phyloP scores from a whole-genome alignment of 345 rosid genomes.

The Rhizophora mangle region DNA sequence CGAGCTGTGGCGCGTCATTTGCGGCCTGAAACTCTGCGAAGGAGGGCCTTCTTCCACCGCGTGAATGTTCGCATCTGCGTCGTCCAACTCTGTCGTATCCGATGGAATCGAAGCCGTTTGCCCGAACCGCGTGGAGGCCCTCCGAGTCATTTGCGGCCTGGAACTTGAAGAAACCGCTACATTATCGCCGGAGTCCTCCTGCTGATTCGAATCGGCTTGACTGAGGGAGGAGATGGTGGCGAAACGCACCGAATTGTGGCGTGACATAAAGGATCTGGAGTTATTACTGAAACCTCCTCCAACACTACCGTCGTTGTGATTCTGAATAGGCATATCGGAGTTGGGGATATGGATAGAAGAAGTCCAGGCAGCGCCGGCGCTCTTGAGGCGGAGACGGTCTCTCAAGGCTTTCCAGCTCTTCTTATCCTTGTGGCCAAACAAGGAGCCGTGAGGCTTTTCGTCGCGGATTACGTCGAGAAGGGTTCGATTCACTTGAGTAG shows the following conservation, averaged over 20 bases:
- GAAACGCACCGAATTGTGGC: constrained; percentile 30
- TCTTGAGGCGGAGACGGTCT: constrained; percentile 61
- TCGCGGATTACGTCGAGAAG: constrained; percentile 59
- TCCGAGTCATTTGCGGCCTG: constrained; percentile 47
- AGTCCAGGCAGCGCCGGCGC: constrained; percentile 68
- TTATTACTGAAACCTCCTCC: background rate
- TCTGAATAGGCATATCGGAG: constrained; percentile 48
- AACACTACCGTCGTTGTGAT: background rate
- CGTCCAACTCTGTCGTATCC: constrained; percentile 24
- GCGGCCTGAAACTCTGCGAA: constrained; percentile 42
- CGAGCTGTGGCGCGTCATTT: constrained; percentile 50
- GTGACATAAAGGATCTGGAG: constrained; percentile 27
- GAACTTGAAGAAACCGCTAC: background rate
- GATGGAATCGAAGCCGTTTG: constrained; percentile 11
- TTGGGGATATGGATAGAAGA: constrained; percentile 50
- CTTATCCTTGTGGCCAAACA: constrained; percentile 45
- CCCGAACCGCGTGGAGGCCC: constrained; percentile 45
- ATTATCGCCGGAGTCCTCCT: constrained; percentile 1
- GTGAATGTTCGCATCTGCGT: constrained; percentile 18
- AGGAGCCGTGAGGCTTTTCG: constrained; percentile 43
- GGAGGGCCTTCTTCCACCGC: constrained; percentile 31
- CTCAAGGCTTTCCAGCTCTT: constrained; percentile 77
- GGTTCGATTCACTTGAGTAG: constrained; percentile 23
- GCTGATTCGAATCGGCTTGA: constrained; percentile 18
- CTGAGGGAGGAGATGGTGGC: constrained; percentile 15